Evolutionary conservation across 202 grass and related monocot species (phyloP).

Genomic region (Saccharum hybrid): DNA sequence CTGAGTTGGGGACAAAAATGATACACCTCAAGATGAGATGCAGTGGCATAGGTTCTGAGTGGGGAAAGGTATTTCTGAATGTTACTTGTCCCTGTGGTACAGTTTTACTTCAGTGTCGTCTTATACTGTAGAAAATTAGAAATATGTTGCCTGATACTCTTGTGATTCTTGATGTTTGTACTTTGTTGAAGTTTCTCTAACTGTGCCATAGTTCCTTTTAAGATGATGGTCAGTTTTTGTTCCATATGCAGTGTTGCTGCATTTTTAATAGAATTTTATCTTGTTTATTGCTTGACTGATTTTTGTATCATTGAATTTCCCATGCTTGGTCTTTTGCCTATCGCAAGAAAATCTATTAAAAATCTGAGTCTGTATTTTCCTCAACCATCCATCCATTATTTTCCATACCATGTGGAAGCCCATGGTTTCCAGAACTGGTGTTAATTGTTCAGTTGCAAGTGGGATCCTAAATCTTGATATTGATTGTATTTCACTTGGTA

Average conservation of each 20-base stretch:
- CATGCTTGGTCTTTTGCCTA: background rate
- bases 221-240: background rate
- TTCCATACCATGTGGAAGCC: background rate
- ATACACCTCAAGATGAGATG: constrained; percentile 99
- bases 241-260: constrained; percentile 6
- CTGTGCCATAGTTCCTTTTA: background rate
- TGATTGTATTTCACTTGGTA: background rate
- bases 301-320: background rate
- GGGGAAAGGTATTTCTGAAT: constrained; percentile 70
- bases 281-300: background rate
- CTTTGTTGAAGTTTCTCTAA: background rate
- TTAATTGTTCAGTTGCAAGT: background rate
- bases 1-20: constrained; percentile 92
- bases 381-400: background rate
- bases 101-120: background rate
- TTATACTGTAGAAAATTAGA: constrained; percentile 4
- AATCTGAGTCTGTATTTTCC: background rate
- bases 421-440: background rate
- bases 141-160: constrained; percentile 1
- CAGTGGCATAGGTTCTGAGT: constrained; percentile 87
- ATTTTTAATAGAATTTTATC: background rate
- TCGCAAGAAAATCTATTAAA: background rate
- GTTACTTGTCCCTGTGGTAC: background rate
- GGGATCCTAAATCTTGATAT: background rate
- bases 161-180: constrained; percentile 4